Evolutionary conservation across 2,329 filamentous ascomycete genomes (phyloP), one percentile per base, ranked within the genome.

Genomic region (Aspergillus alliaceus): DNA sequence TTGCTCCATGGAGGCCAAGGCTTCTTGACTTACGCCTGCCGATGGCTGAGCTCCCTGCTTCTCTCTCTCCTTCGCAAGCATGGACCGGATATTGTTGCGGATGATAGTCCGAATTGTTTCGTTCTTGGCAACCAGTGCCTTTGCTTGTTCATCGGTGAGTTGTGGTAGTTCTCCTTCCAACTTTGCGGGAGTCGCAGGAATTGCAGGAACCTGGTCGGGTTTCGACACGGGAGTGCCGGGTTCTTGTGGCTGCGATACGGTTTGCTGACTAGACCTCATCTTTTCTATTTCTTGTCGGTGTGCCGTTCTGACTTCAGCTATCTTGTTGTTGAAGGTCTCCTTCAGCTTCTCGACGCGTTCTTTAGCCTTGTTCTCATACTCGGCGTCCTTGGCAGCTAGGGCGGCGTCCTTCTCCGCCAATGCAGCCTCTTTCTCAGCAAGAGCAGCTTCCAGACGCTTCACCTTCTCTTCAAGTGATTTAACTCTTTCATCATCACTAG

Each of bases 321-420:
- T 80, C 69, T 89, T 91, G 69, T 85, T 86, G 66, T 89, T 89
- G 58, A 90, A 80, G 11, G 82, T 86, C 29, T 85, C 82, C 67
- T 93, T 89, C 15, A 89, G 78, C 59, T 87, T 84, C 53, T 83
- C 81, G 1, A 79, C 71, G 11, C 75, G 71, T 56, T 79, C 75
- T 49, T 82, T 77, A 56, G 80, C 67, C 52, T 79, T 75, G 25
- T 78, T 72, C 52, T 85, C 81, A 31, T 80, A 72, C 51, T 83
- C 77, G 8, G 75, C 68, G 55, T 82, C 75, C 61, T 84, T 81
- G 24, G 80, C 75, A 35, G 79, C 74, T 75, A 50, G 70, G 63
- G 25, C 77, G 7, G 75, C 68, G 55, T 82, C 75, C 62, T 84
- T 81, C 25, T 79, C 75, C 35, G 79, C 74, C 75, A 50, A 71